phyloP scores from a whole-genome alignment of 306 rosid species.

The Urtica urens region DNA sequence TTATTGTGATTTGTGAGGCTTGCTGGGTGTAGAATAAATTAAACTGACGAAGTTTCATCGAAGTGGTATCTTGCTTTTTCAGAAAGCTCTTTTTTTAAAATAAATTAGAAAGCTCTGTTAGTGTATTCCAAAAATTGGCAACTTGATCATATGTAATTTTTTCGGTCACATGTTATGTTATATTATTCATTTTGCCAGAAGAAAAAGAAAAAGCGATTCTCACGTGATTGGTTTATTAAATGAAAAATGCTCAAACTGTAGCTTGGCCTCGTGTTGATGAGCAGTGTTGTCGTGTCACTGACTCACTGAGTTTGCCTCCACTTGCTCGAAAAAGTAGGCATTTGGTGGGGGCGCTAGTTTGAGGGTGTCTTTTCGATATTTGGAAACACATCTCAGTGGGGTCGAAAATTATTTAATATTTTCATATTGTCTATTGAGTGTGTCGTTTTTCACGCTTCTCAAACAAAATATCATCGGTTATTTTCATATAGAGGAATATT shows the following conservation, averaged over 20 bases:
- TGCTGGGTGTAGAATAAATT: no score
- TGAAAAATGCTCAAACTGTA: neutral
- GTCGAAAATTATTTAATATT: neutral
- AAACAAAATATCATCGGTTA: neutral
- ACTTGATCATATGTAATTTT: neutral
- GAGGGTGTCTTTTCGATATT: neutral
- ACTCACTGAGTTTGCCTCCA: neutral
- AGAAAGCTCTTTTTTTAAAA: no score
- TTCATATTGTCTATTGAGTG: neutral
- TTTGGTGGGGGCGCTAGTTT: neutral
- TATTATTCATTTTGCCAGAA: neutral
- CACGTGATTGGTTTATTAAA: neutral
- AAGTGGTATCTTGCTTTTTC: no score
- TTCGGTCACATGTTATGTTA: neutral
- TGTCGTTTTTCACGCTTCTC: neutral
- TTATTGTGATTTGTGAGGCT: no score
- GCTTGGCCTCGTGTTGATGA: neutral
- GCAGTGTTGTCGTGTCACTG: neutral
- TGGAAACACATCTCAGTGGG: neutral
- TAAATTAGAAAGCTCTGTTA: no score
- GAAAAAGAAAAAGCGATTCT: neutral
- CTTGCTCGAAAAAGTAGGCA: neutral
- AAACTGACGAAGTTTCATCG: no score
- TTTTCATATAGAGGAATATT: neutral
- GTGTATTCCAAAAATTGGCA: neutral